Evolutionary conservation across 768 basidiomycete species (phyloP), one percentile per base, ranked within the genome.

Genomic region (Agaricus blazei): DNA sequence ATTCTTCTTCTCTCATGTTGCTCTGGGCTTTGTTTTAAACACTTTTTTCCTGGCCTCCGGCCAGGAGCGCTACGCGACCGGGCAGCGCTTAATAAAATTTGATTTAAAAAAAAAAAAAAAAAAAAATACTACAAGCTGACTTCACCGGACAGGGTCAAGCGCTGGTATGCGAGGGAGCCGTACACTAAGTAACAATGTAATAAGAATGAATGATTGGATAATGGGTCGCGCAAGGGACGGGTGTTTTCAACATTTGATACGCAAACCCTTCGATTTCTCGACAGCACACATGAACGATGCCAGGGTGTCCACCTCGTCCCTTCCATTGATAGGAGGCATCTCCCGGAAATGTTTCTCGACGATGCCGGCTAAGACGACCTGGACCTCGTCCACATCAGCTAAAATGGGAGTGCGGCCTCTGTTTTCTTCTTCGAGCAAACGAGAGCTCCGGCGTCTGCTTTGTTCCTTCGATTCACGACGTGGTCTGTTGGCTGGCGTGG

Each of bases 291-390:
- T 87, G 61, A 92, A 91, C 29, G 84, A 80, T 19, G 88, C 87
- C 40, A 92, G 72, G n/a, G 84, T 87, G 58, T 92, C 90, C 46
- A 89, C 83, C 68, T 93, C 90, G 67, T 85, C 85, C 50, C 84
- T 75, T 11, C 75, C 75, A 58, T 68, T 75, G 26, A 76, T 73
- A 15, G 77, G 69, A 11, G 70, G 62, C 55, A 81, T 73, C 38
- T 86, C 82, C 54, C 80, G 75, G 66, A 90, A 92, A 68, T 93
- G 90, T 52, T 76, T 76, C 63, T 90, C 85, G 2, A 83, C 88
- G 40, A 93, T 76, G 7, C 72, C 70, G 2, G 90, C 90, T 34
- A 93, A 69, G 43, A 87, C 76, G 0, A 67, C 72, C 56, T 90
- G 85, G 14, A 90, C 72, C 37, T 90, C 89, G 34, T 75, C 76